A percentile compares a stretch with the other conserved stretches of the same genome.
phyloP scores from a whole-genome alignment of 163 green algal species.

The Picocystis sp. region DNA sequence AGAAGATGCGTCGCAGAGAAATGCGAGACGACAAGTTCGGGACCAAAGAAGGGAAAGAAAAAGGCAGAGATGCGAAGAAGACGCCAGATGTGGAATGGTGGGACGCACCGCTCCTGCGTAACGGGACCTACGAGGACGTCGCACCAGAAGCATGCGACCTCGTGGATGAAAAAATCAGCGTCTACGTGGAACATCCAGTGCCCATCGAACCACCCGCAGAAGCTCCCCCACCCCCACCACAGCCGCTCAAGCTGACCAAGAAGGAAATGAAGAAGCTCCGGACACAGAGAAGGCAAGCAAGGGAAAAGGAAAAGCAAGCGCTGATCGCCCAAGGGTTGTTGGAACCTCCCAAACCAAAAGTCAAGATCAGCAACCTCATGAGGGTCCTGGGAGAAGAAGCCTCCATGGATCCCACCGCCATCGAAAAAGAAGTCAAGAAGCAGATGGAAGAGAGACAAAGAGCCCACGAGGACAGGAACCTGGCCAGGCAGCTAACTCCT shows the following conservation, averaged over 20 bases:
- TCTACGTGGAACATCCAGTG: constrained; percentile 87
- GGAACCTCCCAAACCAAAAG: constrained; percentile 83
- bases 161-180: constrained; percentile 48
- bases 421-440: constrained; percentile 77
- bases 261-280: constrained; percentile 23
- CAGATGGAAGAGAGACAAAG: constrained; percentile 63
- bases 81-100: constrained; percentile 32
- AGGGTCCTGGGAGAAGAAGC: constrained; percentile 64
- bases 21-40: constrained; percentile 5
- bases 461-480: constrained; percentile 91
- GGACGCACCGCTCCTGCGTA: constrained; percentile 20
- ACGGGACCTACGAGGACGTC: constrained; percentile 13
- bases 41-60: constrained; percentile 2
- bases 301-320: constrained; percentile 95
- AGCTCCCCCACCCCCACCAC: constrained; percentile 53
- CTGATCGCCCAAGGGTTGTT: constrained; percentile 82
- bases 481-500: constrained; percentile 84
- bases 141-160: constrained; percentile 2
- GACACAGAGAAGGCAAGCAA: constrained; percentile 55
- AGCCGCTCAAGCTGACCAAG: constrained; percentile 86
- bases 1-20: not conserved
- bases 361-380: constrained; percentile 92
- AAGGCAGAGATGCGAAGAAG: not conserved
- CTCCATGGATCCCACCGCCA: constrained; percentile 68
- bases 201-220: constrained; percentile 72